Evolutionary conservation across 352 stramenopile species (phyloP).

Genomic region (Phytophthora colocasiae): DNA sequence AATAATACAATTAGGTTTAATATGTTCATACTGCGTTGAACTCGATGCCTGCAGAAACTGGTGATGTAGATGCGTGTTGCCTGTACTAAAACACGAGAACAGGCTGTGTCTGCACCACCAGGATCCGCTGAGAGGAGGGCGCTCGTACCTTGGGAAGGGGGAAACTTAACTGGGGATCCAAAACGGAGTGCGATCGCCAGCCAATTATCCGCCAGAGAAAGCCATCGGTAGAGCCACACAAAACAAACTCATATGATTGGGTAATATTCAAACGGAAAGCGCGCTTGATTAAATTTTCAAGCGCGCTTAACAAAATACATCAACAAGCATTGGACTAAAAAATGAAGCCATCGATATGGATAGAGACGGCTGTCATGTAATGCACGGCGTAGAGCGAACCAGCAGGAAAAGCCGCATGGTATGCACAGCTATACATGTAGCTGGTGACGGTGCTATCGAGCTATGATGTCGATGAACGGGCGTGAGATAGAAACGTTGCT

Average conservation of each 20-base stretch:
- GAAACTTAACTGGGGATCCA: conserved; percentile 50
- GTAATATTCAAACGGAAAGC: not conserved
- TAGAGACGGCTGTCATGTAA: no score
- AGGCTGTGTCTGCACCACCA: conserved; percentile 25
- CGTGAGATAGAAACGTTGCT: not conserved
- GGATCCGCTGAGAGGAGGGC: not conserved
- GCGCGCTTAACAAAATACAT: conserved; percentile 1
- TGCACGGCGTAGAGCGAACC: not conserved
- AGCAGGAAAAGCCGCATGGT: not conserved
- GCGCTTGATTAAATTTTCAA: conserved; percentile 4
- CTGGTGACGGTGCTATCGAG: not conserved
- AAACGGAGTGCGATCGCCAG: conserved; percentile 28
- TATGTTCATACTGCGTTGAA: not conserved
- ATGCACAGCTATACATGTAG: not conserved
- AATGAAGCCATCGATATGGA: not conserved
- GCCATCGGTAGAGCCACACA: conserved; percentile 26
- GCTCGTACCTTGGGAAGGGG: conserved; percentile 52
- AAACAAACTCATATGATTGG: not conserved
- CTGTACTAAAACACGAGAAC: no score
- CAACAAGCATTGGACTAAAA: not conserved
- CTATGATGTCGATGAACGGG: not conserved
- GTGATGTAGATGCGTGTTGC: not conserved
- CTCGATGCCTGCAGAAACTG: not conserved
- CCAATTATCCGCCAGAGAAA: conserved; percentile 29
- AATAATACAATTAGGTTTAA: not conserved